These are phyloP conservation scores for Oenanthe sinensis DNA, from an alignment of 129 eudicot genomes.

Conservation along the genomic window DNA sequence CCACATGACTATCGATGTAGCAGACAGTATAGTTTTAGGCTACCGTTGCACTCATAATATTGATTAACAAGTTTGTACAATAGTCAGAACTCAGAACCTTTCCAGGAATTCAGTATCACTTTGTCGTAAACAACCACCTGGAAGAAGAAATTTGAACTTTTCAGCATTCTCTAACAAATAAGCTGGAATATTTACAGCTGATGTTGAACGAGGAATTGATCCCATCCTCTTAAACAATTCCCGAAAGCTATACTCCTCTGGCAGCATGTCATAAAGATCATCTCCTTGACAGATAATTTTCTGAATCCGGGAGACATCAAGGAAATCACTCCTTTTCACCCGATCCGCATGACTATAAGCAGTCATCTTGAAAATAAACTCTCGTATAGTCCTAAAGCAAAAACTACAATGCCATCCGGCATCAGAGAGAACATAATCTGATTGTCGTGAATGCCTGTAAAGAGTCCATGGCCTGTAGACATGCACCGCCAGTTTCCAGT, in stretches of 20 bases:
- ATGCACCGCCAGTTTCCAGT: constrained; percentile 76
- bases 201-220: constrained; percentile 63
- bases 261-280: constrained; percentile 85
- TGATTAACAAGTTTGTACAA: neutral
- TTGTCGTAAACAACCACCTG: constrained; percentile 71
- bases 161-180: constrained; percentile 74
- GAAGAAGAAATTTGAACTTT: constrained; percentile 76
- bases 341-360: constrained; percentile 92
- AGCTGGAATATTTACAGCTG: constrained; percentile 89
- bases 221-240: constrained; percentile 89
- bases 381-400: constrained; percentile 53
- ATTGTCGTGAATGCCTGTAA: constrained; percentile 61
- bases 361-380: constrained; percentile 88
- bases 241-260: constrained; percentile 74
- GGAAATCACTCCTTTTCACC: constrained; percentile 41
- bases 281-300: constrained; percentile 67
- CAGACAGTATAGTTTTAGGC: neutral
- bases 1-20: neutral
- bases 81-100: neutral
- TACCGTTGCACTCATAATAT: neutral
- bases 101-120: neutral
- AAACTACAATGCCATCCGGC: constrained; percentile 98
- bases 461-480: constrained; percentile 40
- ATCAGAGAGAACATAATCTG: constrained; percentile 67
- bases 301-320: constrained; percentile 53